These are phyloP conservation scores for Podila minutissima DNA, from an alignment of 192 early-diverging fungal species.

Conservation along the genomic window DNA sequence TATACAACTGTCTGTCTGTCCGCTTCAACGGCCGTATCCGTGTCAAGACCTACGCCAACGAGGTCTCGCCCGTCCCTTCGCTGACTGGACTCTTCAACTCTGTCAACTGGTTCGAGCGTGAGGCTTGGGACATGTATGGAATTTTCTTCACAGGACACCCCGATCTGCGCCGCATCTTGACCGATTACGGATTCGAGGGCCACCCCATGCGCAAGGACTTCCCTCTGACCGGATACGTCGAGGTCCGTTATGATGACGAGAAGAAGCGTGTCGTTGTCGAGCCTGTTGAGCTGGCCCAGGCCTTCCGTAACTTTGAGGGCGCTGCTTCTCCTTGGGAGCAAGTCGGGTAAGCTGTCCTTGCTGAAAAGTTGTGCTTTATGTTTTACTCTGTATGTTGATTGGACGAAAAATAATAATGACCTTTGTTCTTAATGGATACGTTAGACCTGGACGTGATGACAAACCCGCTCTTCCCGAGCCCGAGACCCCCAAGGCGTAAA, in stretches of 20 bases:
- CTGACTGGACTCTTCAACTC: slow-evolving; percentile 79
- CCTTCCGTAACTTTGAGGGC: slow-evolving; percentile 94
- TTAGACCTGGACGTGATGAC: slow-evolving; percentile 52
- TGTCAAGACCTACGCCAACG: slow-evolving; percentile 97
- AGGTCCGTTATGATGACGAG: slow-evolving; percentile 98
- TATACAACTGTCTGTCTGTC: slow-evolving; percentile 91
- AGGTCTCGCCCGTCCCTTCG: slow-evolving; percentile 91
- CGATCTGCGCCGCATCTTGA: slow-evolving; percentile 95
- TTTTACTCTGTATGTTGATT: background rate
- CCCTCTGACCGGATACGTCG: slow-evolving; percentile 98
- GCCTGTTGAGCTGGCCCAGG: slow-evolving; percentile 95
- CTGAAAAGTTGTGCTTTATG: background rate
- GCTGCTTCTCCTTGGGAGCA: slow-evolving; percentile 96
- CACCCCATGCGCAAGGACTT: slow-evolving; percentile 97
- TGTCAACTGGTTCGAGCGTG: slow-evolving; percentile 99
- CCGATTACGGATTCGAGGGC: slow-evolving; percentile 99
- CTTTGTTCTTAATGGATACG: background rate
- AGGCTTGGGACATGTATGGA: slow-evolving; percentile 99
- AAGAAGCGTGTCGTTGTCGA: slow-evolving; percentile 98
- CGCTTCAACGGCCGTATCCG: slow-evolving; percentile 93
- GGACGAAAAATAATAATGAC: background rate
- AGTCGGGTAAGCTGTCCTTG: slow-evolving; percentile 57
- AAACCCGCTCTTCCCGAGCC: slow-evolving; percentile 51
- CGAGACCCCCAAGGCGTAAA: slow-evolving; percentile 49
- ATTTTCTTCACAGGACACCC: slow-evolving; percentile 96